phyloP scores from a whole-genome alignment of 805 yeast genomes.

The Metschnikowia vanudenii region DNA sequence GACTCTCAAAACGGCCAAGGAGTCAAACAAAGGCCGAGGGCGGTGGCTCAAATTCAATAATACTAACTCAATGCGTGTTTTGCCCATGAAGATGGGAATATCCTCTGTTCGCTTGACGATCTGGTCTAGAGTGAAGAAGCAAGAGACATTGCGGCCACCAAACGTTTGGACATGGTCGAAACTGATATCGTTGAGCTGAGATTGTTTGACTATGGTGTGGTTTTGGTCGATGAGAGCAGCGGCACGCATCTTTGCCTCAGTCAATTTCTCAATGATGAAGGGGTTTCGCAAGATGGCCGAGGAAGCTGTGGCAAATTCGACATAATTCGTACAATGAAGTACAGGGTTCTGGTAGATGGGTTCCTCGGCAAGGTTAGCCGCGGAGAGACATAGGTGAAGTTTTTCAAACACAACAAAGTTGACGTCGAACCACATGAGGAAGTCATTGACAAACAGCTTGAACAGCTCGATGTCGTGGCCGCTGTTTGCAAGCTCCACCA shows the following conservation, averaged over 20 bases:
- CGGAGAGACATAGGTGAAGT: slow-evolving; percentile 23
- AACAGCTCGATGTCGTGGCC: slow-evolving; percentile 22
- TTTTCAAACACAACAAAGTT: slow-evolving; percentile 36
- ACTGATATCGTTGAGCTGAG: slow-evolving; percentile 31
- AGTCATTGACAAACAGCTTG: slow-evolving; percentile 39
- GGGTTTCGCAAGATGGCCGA: slow-evolving; percentile 34
- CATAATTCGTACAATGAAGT: slow-evolving; percentile 30
- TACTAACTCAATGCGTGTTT: slow-evolving; percentile 30
- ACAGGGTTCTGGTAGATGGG: slow-evolving; percentile 31
- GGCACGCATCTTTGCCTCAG: slow-evolving; percentile 16
- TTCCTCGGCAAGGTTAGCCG: slow-evolving; percentile 18
- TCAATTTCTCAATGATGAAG: slow-evolving; percentile 35
- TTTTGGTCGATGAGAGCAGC: slow-evolving; percentile 19
- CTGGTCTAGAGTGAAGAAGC: slow-evolving; percentile 36
- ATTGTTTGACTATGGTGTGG: slow-evolving; percentile 15
- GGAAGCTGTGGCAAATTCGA: slow-evolving; percentile 28
- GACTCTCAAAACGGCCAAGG: slow-evolving; percentile 37
- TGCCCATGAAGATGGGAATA: slow-evolving; percentile 21
- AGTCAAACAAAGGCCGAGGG: slow-evolving; percentile 24
- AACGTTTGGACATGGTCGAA: slow-evolving; percentile 36
- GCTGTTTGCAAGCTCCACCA: slow-evolving; percentile 15
- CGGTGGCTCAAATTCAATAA: slow-evolving; percentile 28
- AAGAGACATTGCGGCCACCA: slow-evolving; percentile 33
- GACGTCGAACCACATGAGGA: slow-evolving; percentile 39
- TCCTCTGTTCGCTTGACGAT: slow-evolving; percentile 35